Conservation (phyloP, 169 alveolate genomes). For the Plasmodium sp. region DNA sequence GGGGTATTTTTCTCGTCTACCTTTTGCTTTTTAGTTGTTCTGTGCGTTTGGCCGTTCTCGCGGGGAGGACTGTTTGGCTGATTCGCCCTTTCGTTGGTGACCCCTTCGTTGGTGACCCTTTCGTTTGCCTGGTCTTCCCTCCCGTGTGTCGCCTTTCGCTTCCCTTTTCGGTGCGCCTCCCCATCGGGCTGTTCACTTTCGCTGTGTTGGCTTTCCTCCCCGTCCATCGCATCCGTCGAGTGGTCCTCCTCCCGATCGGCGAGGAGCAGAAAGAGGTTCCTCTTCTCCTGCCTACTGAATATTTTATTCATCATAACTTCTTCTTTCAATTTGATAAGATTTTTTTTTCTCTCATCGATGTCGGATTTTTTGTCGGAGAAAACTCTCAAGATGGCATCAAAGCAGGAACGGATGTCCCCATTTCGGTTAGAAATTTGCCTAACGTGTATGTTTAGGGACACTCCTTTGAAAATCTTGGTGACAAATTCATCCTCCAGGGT, state of each 20-base stretch:
- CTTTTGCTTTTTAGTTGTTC: slow-evolving; percentile 2
- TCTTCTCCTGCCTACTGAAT: slow-evolving; percentile 55
- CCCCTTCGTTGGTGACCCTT: not conserved
- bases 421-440: slow-evolving; percentile 67
- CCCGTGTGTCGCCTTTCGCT: not conserved
- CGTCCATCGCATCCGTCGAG: not conserved
- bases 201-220: not conserved
- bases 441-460: slow-evolving; percentile 62
- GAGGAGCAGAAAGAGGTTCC: slow-evolving; percentile 24
- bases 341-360: slow-evolving; percentile 60
- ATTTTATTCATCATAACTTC: slow-evolving; percentile 69
- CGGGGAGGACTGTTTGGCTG: not conserved
- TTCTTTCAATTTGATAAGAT: slow-evolving; percentile 41
- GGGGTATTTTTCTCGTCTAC: not conserved
- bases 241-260: slow-evolving; percentile 5
- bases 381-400: slow-evolving; percentile 65
- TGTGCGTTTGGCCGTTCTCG: not conserved
- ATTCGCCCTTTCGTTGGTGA: not conserved
- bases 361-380: slow-evolving; percentile 49
- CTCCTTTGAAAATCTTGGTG: slow-evolving; percentile 56
- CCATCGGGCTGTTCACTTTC: not conserved
- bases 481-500: slow-evolving; percentile 47
- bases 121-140: not conserved
- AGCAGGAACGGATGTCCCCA: slow-evolving; percentile 68
- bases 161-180: not conserved